A percentile compares a stretch with the other conserved stretches of the same genome.
Conservation (phyloP, 306 rosid genomes). For the Prinsepia uniflora region DNA sequence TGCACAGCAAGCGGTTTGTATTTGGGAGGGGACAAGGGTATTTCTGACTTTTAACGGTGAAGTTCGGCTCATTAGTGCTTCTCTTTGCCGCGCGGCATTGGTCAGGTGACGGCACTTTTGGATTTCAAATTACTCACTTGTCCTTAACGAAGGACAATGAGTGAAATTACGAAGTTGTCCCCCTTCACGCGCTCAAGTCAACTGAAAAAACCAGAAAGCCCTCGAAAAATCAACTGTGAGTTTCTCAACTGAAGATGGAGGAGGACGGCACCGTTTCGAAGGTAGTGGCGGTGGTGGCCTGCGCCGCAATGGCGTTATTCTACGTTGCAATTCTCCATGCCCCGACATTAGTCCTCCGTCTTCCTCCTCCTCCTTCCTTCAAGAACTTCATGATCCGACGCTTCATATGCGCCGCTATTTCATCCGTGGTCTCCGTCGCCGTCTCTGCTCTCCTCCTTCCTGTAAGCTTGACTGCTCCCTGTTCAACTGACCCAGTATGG, state of each 20-base stretch:
- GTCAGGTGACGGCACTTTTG: constrained; percentile 1
- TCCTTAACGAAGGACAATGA: not conserved
- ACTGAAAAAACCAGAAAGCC: not conserved
- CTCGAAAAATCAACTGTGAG: not conserved
- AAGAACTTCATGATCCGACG: constrained; percentile 60
- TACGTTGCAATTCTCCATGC: constrained; percentile 69
- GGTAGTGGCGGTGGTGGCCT: constrained; percentile 43
- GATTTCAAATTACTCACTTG: not conserved
- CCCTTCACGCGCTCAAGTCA: not conserved
- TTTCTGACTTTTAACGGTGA: not conserved
- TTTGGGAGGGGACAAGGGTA: not conserved
- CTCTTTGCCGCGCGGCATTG: not conserved
- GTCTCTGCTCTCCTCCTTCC: constrained; percentile 54
- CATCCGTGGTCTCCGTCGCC: constrained; percentile 55
- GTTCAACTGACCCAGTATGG: not conserved
- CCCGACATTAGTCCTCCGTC: constrained; percentile 74
- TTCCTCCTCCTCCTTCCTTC: constrained; percentile 70
- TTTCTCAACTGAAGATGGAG: constrained; percentile 32
- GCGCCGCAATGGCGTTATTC: constrained; percentile 59
- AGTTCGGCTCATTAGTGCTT: not conserved
- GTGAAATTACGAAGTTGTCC: not conserved
- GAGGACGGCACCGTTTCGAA: constrained; percentile 46
- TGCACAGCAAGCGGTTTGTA: not conserved
- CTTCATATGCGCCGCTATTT: constrained; percentile 67
- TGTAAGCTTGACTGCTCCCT: constrained; percentile 32